A percentile compares a stretch with the other conserved stretches of the same genome.
Conservation (phyloP, 345 rosid species). For the Salix suchowensis region DNA sequence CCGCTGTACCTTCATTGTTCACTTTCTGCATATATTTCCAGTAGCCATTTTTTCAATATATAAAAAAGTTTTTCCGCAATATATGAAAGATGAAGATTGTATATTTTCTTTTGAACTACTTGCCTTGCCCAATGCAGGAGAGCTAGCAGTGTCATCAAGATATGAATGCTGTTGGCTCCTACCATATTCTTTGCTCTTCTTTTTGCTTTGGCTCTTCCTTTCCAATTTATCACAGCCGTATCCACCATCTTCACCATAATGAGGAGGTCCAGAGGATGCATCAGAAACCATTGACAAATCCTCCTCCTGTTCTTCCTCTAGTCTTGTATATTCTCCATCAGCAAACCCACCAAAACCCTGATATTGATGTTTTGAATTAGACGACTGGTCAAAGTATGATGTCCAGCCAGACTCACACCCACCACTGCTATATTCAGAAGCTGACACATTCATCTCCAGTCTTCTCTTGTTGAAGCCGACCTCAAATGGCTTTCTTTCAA, state of each 20-base stretch:
- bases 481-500: conserved; percentile 6
- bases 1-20: conserved; percentile 32
- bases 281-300: conserved; percentile 86
- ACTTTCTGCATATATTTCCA: conserved; percentile 28
- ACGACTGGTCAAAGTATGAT: conserved; percentile 59
- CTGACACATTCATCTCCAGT: conserved; percentile 45
- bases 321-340: conserved; percentile 14
- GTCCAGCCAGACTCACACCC: conserved; percentile 93
- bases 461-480: not conserved
- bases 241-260: conserved; percentile 33
- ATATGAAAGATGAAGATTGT: not conserved
- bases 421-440: conserved; percentile 47
- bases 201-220: conserved; percentile 34
- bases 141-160: conserved; percentile 81
- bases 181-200: conserved; percentile 31
- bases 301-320: conserved; percentile 35
- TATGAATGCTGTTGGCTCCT: conserved; percentile 35
- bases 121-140: conserved; percentile 48
- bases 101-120: conserved; percentile 10
- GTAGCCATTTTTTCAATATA: not conserved
- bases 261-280: conserved; percentile 80
- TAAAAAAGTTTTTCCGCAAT: too few relatives aligned
- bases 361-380: conserved; percentile 25
- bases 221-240: conserved; percentile 30
- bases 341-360: conserved; percentile 21